These are phyloP conservation scores for Pyrenophora seminiperda DNA, from an alignment of 2,329 filamentous ascomycete species.

Conservation along the genomic window DNA sequence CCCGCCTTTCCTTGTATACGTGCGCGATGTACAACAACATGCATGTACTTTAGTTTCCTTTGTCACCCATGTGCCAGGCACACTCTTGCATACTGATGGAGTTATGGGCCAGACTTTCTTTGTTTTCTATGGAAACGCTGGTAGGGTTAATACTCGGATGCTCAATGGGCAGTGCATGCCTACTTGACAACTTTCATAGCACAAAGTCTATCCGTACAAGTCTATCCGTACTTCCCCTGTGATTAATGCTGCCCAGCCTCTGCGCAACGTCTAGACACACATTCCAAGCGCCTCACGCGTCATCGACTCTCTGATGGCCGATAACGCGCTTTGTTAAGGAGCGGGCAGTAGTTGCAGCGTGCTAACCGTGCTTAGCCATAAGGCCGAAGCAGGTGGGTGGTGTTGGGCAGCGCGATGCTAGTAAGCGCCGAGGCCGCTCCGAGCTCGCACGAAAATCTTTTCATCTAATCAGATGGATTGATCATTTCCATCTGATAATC, in stretches of 20 bases:
- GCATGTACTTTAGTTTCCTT: not conserved
- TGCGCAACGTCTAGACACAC: not conserved
- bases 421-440: slow-evolving; percentile 24
- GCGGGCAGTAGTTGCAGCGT: slow-evolving; percentile 22
- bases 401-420: slow-evolving; percentile 10
- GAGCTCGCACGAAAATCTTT: slow-evolving; percentile 21
- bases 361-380: slow-evolving; percentile 30
- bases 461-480: slow-evolving; percentile 19
- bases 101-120: not conserved
- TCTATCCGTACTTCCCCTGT: not conserved
- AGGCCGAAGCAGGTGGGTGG: slow-evolving; percentile 23
- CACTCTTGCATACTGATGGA: not conserved
- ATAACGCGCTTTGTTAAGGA: slow-evolving; percentile 16
- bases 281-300: slow-evolving; percentile 32
- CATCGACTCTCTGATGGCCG: slow-evolving; percentile 21
- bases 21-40: not conserved
- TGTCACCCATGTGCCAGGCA: not conserved
- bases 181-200: too few relatives aligned
- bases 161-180: not conserved
- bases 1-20: not conserved
- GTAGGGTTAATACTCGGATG: not conserved
- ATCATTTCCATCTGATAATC: slow-evolving; percentile 39
- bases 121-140: too few relatives aligned
- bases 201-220: too few relatives aligned
- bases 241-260: not conserved